phyloP scores from a whole-genome alignment of 2,329 filamentous ascomycete genomes.

The Phaeosphaeria sp. region DNA sequence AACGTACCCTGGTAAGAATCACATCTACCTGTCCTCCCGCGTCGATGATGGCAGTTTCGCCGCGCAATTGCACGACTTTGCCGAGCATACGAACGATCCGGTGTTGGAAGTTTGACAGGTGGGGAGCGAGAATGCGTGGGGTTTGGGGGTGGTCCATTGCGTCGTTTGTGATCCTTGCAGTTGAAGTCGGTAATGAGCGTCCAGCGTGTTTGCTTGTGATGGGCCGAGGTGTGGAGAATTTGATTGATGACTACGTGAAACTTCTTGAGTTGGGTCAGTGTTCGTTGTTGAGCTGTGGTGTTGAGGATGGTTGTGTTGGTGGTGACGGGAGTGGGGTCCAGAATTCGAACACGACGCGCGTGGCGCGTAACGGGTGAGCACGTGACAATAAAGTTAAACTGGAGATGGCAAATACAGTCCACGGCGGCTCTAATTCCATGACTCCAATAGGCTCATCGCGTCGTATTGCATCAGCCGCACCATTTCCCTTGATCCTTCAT shows the following conservation, averaged over 20 bases:
- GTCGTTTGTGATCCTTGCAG: neutral
- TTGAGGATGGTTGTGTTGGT: neutral
- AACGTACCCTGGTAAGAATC: conserved; percentile 72
- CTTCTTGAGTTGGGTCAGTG: neutral
- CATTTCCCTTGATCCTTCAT: neutral
- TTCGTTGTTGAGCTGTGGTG: neutral
- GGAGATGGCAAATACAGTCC: neutral
- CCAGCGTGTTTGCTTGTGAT: neutral
- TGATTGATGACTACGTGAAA: neutral
- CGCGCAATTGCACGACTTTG: conserved; percentile 80
- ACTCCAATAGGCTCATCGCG: neutral
- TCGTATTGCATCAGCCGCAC: neutral
- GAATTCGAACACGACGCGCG: neutral
- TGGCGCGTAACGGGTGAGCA: neutral
- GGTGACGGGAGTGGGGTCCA: neutral
- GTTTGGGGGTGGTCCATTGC: conserved; percentile 55
- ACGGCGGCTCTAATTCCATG: neutral
- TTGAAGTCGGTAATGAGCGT: too few relatives aligned
- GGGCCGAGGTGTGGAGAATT: neutral
- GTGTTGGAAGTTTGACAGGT: conserved; percentile 75
- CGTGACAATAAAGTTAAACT: neutral
- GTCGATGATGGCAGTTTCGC: conserved; percentile 81
- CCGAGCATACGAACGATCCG: conserved; percentile 84
- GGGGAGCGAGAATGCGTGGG: conserved; percentile 81
- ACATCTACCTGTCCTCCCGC: conserved; percentile 78